Percentiles rank a stretch among this genome's conserved stretches.
Evolutionary conservation across 2,329 filamentous ascomycete species (phyloP).

Genomic region (Penicillium frequentans): DNA sequence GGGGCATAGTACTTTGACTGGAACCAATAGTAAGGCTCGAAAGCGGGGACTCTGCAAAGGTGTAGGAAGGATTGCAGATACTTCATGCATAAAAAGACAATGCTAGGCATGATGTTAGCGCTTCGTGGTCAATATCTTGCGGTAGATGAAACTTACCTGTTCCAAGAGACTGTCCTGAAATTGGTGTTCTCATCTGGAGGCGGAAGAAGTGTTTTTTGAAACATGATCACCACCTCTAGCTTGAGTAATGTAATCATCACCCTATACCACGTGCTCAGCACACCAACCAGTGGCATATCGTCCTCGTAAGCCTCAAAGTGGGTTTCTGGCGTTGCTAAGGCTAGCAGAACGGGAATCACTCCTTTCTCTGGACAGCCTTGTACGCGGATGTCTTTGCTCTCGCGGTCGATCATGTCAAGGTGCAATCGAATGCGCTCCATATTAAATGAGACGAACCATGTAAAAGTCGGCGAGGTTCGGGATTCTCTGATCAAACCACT

Average conservation of each 20-base stretch:
- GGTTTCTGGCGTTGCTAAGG: background rate
- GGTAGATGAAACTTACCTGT: background rate
- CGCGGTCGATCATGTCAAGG: no score
- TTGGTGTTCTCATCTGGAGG: background rate
- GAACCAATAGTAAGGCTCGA: constrained; percentile 9
- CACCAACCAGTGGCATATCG: background rate
- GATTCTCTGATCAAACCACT: no score
- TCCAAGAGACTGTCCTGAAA: background rate
- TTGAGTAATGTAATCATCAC: constrained; percentile 6
- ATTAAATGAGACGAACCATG: no score
- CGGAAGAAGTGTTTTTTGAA: constrained; percentile 3
- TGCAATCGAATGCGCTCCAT: no score
- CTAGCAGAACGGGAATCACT: background rate
- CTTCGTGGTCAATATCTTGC: background rate
- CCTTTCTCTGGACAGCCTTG: no score
- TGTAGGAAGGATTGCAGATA: constrained; percentile 2
- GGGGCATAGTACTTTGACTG: background rate
- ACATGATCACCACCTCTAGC: constrained; percentile 2
- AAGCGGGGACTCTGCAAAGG: constrained; percentile 1
- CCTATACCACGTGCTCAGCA: constrained; percentile 2
- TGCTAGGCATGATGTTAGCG: background rate
- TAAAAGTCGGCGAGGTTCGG: no score
- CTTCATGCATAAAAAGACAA: background rate
- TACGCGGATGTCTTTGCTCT: no score
- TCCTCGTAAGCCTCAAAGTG: constrained; percentile 5